Conservation (phyloP, 805 yeast genomes). For the Huiozyma naganishii region DNA sequence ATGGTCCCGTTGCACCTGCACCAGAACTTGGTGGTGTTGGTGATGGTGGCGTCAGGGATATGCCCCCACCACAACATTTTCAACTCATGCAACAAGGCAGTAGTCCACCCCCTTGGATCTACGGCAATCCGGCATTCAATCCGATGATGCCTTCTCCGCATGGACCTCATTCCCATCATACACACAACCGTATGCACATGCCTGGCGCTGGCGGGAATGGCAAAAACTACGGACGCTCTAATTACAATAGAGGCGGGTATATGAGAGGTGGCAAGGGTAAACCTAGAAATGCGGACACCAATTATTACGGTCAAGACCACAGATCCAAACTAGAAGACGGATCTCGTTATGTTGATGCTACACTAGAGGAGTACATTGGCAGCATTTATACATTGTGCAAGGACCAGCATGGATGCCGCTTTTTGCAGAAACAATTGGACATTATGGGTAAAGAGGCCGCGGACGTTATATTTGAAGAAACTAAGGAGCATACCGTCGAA, state of each 20-base stretch:
- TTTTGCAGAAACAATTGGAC: constrained; percentile 79
- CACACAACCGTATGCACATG: constrained; percentile 6
- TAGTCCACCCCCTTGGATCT: constrained; percentile 28
- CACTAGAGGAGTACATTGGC: constrained; percentile 57
- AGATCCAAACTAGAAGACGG: constrained; percentile 45
- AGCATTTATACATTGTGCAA: constrained; percentile 73
- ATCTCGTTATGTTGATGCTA: constrained; percentile 55
- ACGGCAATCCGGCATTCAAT: constrained; percentile 22
- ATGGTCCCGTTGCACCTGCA: not conserved
- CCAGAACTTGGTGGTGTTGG: not conserved
- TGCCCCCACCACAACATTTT: constrained; percentile 4
- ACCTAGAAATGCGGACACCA: constrained; percentile 1
- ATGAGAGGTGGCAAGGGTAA: constrained; percentile 1
- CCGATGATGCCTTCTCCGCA: constrained; percentile 21
- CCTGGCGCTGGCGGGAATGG: constrained; percentile 4
- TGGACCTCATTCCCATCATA: constrained; percentile 14
- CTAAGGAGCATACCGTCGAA: constrained; percentile 65
- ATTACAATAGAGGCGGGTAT: constrained; percentile 15
- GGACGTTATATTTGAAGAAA: constrained; percentile 70
- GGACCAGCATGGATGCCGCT: constrained; percentile 95
- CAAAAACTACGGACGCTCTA: not conserved
- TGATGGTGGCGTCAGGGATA: not conserved
- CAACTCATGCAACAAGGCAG: constrained; percentile 12
- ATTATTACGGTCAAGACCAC: constrained; percentile 4
- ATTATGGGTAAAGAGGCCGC: constrained; percentile 50